A percentile compares a stretch with the other conserved stretches of the same genome.
phyloP scores from a whole-genome alignment of 139 green algal species.

The Chlamydomonas applanata region DNA sequence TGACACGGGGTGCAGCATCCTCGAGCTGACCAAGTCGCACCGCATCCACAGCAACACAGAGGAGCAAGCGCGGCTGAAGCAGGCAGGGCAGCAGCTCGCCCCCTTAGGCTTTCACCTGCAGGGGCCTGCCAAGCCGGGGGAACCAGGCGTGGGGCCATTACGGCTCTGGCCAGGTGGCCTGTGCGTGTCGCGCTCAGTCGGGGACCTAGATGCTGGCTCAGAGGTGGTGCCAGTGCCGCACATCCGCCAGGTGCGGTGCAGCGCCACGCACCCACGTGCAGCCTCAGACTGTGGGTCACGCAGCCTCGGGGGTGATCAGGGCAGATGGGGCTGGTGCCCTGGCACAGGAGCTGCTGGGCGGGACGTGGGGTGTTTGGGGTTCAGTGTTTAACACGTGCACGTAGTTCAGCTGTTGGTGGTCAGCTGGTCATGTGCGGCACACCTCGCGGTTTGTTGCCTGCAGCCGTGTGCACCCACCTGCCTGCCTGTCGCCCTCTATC shows the following conservation, averaged over 20 bases:
- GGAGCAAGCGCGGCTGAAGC: slow-evolving; percentile 57
- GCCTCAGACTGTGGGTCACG: too few species aligned
- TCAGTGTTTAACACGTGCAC: too few species aligned
- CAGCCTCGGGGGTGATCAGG: too few species aligned
- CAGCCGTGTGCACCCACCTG: slow-evolving; percentile 1
- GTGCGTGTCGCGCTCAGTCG: slow-evolving; percentile 80
- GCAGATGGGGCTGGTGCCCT: too few species aligned
- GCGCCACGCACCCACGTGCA: background rate
- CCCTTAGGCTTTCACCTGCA: slow-evolving; percentile 61
- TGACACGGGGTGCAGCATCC: slow-evolving; percentile 62
- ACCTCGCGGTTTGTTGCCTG: background rate
- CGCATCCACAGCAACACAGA: slow-evolving; percentile 47
- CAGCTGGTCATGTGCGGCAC: too few species aligned
- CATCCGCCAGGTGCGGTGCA: slow-evolving; percentile 68
- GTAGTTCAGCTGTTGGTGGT: background rate
- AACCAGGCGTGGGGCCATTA: slow-evolving; percentile 81
- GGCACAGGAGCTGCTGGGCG: too few species aligned
- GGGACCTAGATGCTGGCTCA: slow-evolving; percentile 84
- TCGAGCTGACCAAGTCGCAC: slow-evolving; percentile 45
- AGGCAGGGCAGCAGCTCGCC: slow-evolving; percentile 54
- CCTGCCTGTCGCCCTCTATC: background rate
- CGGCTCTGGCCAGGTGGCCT: slow-evolving; percentile 90
- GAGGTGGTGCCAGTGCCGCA: slow-evolving; percentile 80
- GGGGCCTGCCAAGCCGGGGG: slow-evolving; percentile 52
- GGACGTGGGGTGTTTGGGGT: too few species aligned